Evolutionary conservation across 2,329 filamentous ascomycete species (phyloP), one percentile per base, ranked within the genome.

Genomic region (Colletotrichum sp.): DNA sequence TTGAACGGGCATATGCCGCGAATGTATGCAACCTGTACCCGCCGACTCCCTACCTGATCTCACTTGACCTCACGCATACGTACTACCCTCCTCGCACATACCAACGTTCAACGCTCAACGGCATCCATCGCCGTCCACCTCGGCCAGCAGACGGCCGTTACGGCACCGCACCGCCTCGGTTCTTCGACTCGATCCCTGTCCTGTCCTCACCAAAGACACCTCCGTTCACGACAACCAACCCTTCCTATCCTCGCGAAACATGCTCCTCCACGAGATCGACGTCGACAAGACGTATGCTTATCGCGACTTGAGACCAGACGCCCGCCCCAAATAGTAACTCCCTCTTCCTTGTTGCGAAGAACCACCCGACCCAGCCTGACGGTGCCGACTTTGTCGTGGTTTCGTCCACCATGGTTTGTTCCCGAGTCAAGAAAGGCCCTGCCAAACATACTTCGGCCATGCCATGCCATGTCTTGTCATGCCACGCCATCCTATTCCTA

Each of bases 261-360:
- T 62, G 48, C 60, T 63, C n/a, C 39, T 63, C 24, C 44, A 34
- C 26, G 63, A 75, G 73, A 72, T 72, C 55, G 73, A 75, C 73
- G 15, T 32, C 70, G 63, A 75, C 68, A 30, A 65, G 57, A 63
- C 73, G 69, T 65, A 76, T 76, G 74, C 74, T 76, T 75, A 75
- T 67, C 70, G 63, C 44, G 39, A 70, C 30, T 72, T 67, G 65
- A 76, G 59, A 76, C 71, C 60, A 70, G 59, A 75, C 59, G 74
- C 73, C 34, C 34, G 32, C 73, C 70, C 24, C 60, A 76, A 76
- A 75, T 73, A 75, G 73, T 68, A 75, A 75, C 73, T 30, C 34
- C 64, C 57, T 72, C 70, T 64, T 75, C 73, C 69, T 64, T 75
- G 68, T 39, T 68, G 69, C 28, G 30, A 72, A 48, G 68, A 64